phyloP scores from a whole-genome alignment of 2,329 filamentous ascomycete genomes.

The Colletotrichum sp. region DNA sequence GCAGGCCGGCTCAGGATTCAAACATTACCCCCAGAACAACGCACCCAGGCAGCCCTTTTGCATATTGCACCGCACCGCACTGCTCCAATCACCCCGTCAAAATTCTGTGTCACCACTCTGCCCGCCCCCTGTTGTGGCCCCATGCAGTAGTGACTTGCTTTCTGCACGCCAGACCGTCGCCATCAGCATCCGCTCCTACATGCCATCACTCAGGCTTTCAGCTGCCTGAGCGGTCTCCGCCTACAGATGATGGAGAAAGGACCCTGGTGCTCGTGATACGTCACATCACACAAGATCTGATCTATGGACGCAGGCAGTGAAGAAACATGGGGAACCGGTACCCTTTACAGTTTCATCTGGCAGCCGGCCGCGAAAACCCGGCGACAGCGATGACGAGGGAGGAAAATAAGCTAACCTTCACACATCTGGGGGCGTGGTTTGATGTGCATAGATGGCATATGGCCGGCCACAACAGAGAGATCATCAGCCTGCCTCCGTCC shows the following conservation, averaged over 20 bases:
- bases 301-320: slow-evolving; percentile 28
- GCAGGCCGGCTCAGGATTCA: background rate
- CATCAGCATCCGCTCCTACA: background rate
- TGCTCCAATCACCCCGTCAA: background rate
- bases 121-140: slow-evolving; percentile 8
- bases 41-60: background rate
- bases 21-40: background rate
- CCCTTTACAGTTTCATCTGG: slow-evolving; percentile 23
- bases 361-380: slow-evolving; percentile 27
- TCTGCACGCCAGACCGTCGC: slow-evolving; percentile 14
- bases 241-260: background rate
- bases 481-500: background rate
- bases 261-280: slow-evolving; percentile 39
- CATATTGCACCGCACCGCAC: background rate
- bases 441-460: slow-evolving; percentile 2
- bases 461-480: background rate
- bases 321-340: slow-evolving; percentile 34
- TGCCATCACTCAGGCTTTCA: background rate
- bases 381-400: background rate
- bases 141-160: slow-evolving; percentile 14
- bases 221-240: background rate
- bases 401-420: background rate
- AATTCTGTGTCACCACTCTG: slow-evolving; percentile 2
- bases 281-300: slow-evolving; percentile 59
- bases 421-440: background rate